Evolutionary conservation across 2,329 filamentous ascomycete genomes (phyloP).

Genomic region (Aplosporella prunicola): DNA sequence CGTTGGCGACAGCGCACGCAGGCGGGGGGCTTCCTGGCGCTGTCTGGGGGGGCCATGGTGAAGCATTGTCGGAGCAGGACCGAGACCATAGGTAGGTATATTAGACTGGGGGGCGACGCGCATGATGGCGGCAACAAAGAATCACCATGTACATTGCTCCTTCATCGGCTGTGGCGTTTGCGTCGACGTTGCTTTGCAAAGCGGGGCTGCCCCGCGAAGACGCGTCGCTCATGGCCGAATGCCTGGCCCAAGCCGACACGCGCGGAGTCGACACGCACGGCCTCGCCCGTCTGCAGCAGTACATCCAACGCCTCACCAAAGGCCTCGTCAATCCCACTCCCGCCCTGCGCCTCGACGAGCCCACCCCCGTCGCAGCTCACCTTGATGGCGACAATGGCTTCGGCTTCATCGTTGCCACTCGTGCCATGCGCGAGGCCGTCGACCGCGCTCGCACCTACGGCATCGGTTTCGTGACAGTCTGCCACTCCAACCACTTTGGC

Average conservation of each 20-base stretch:
- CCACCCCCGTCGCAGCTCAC: constrained; percentile 20
- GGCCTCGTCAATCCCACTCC: constrained; percentile 3
- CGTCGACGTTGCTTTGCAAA: not conserved
- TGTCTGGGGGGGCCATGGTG: no score
- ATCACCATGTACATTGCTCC: not conserved
- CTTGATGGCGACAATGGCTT: constrained; percentile 22
- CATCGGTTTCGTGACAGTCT: constrained; percentile 17
- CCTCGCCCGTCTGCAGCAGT: constrained; percentile 4
- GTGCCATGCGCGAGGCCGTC: constrained; percentile 16
- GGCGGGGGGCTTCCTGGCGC: constrained; percentile 1
- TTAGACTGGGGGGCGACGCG: not conserved
- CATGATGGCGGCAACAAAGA: not conserved
- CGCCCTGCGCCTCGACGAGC: constrained; percentile 10
- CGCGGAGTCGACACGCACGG: not conserved
- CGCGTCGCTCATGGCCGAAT: constrained; percentile 1
- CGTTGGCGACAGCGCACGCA: constrained; percentile 1
- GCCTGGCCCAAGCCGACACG: not conserved
- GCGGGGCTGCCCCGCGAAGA: not conserved
- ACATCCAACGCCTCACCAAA: constrained; percentile 1
- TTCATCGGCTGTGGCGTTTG: not conserved
- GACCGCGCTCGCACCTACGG: constrained; percentile 15
- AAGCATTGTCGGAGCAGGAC: constrained; percentile 2
- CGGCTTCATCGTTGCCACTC: constrained; percentile 20
- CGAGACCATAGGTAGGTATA: not conserved
- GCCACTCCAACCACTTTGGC: constrained; percentile 20